These are phyloP conservation scores for Arthrobotrys megalospora DNA, from an alignment of 2,329 filamentous ascomycete genomes.

Conservation along the genomic window DNA sequence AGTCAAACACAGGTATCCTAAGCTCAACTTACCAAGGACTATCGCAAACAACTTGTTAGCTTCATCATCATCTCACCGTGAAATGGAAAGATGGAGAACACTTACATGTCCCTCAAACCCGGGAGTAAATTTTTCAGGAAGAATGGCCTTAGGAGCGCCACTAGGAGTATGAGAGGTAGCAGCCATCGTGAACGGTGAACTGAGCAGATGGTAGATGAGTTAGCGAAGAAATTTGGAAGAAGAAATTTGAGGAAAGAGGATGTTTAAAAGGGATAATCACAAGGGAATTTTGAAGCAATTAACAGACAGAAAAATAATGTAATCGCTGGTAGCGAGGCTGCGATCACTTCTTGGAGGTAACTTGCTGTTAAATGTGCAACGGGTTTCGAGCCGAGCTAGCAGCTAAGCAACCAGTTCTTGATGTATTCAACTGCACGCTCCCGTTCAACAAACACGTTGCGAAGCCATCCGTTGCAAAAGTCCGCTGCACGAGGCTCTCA, in stretches of 20 bases:
- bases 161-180: slow-evolving; percentile 25
- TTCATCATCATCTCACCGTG: neutral
- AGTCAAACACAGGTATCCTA: slow-evolving; percentile 17
- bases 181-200: slow-evolving; percentile 23
- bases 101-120: slow-evolving; percentile 45
- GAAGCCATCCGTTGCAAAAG: neutral
- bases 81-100: neutral
- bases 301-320: neutral
- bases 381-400: neutral
- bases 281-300: neutral
- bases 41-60: slow-evolving; percentile 29
- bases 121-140: slow-evolving; percentile 30
- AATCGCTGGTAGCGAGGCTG: neutral
- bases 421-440: neutral
- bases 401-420: slow-evolving; percentile 5
- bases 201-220: slow-evolving; percentile 37
- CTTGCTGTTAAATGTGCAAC: slow-evolving; percentile 1
- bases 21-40: slow-evolving; percentile 62
- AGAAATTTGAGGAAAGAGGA: slow-evolving; percentile 29
- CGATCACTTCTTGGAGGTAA: neutral
- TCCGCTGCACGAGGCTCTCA: neutral
- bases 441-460: neutral
- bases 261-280: neutral
- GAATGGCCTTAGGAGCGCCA: slow-evolving; percentile 34
- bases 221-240: slow-evolving; percentile 6